phyloP scores from a whole-genome alignment of 2,329 filamentous ascomycete species.

The Paecilomyces sp. region DNA sequence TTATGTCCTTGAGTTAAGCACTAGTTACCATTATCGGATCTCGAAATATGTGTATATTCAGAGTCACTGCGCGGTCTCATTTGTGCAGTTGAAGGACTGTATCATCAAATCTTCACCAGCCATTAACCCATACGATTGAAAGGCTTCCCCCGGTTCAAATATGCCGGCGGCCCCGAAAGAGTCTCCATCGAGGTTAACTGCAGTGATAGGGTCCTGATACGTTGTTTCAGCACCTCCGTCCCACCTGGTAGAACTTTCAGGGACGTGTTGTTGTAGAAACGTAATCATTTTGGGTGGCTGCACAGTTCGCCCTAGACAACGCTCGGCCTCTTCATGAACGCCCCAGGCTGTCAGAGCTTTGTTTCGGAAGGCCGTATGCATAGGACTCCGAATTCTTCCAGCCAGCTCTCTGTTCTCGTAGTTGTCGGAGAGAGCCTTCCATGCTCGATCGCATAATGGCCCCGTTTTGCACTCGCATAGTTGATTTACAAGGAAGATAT shows the following conservation, averaged over 20 bases:
- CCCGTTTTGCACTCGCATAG: conserved; percentile 47
- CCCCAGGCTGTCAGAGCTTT: conserved; percentile 59
- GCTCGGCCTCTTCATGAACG: conserved; percentile 45
- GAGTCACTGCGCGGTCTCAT: too few species aligned
- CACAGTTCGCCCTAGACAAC: conserved; percentile 33
- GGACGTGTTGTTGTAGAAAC: not conserved
- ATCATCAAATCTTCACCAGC: too few species aligned
- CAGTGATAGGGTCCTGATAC: too few species aligned
- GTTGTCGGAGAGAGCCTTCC: conserved; percentile 51
- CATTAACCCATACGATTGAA: too few species aligned
- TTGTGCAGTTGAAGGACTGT: too few species aligned
- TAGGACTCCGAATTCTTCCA: conserved; percentile 46
- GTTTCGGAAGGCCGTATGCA: conserved; percentile 52
- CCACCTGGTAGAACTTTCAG: not conserved
- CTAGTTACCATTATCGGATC: too few species aligned
- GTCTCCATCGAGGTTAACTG: too few species aligned
- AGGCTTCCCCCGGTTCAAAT: too few species aligned
- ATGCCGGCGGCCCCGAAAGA: too few species aligned
- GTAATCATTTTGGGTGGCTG: not conserved
- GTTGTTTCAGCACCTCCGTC: not conserved
- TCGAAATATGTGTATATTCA: too few species aligned
- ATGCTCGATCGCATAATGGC: conserved; percentile 53
- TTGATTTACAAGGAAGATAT: conserved; percentile 54
- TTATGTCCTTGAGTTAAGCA: too few species aligned
- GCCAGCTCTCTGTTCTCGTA: conserved; percentile 46